Evolutionary conservation across 192 early-diverging fungal genomes (phyloP), one percentile per base, ranked within the genome.

Genomic region (Entophlyctis helioformis): DNA sequence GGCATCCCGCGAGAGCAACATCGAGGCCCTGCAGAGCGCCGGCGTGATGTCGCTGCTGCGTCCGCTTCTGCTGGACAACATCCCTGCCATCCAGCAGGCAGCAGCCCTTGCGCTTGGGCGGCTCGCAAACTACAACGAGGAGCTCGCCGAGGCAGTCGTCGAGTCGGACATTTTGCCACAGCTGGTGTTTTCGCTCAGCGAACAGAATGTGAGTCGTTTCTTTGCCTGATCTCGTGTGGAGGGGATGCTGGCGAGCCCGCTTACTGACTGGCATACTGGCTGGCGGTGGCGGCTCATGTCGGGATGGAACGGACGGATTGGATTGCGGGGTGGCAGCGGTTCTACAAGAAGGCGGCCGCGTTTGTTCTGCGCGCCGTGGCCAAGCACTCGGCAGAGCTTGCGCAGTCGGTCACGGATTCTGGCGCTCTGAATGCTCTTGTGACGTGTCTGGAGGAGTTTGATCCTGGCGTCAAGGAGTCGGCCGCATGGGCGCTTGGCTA

Each of bases 401-500:
- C 74, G 13, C 67, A 68, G 32, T 44, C 66, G 0, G 74, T 74
- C 9, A 65, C 69, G 29, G 66, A 74, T 26, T 62, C 68, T 15
- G 71, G 71, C 2, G 74, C 74, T 1, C 43, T 77, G 18, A 62
- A 51, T 18, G 68, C 74, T 1, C 54, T 77, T 21, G 64, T 71
- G 9, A 55, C 52, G 28, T 77, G 74, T 47, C 46, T 77, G 26
- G 71, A 77, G 54, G 74, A 77, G 54, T 74, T 77, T 56, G 74
- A 77, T 54, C 71, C 74, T 9, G 64, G 68, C 6, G 74, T 77
- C 36, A 77, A 74, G 42, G 74, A 77, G 37, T 52, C 60, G 11
- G 71, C 74, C 3, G 71, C 71, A 0, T 77, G 74, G 74, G 74
- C 74, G 10, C 47, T 77, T 3, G 74, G 74, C 13, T 77, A 77